Evolutionary conservation across 805 yeast genomes (phyloP).

Genomic region (Hanseniaspora singularis): DNA sequence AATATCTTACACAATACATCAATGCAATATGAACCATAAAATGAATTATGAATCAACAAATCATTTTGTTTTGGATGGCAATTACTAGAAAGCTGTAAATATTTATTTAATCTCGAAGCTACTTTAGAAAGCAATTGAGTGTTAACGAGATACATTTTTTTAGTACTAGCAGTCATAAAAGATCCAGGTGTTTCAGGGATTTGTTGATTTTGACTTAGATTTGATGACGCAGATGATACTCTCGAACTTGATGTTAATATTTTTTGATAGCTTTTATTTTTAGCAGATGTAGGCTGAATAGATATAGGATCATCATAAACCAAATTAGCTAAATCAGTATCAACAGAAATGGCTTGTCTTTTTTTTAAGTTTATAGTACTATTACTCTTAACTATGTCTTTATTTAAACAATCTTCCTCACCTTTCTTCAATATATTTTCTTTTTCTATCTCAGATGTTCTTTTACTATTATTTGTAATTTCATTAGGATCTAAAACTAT

Average conservation of each 20-base stretch:
- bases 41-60: slow-evolving; percentile 79
- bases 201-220: slow-evolving; percentile 21
- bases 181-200: slow-evolving; percentile 34
- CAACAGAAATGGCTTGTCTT: background rate
- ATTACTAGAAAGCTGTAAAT: slow-evolving; percentile 59
- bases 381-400: background rate
- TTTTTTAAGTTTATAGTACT: background rate
- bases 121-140: slow-evolving; percentile 84
- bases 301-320: background rate
- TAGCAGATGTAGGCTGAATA: slow-evolving; percentile 26
- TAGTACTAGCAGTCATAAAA: slow-evolving; percentile 32
- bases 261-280: slow-evolving; percentile 25
- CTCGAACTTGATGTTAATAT: slow-evolving; percentile 17
- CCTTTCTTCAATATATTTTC: too few relatives aligned
- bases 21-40: slow-evolving; percentile 88
- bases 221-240: slow-evolving; percentile 5
- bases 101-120: slow-evolving; percentile 62
- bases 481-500: too few relatives aligned
- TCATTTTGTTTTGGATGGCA: slow-evolving; percentile 58
- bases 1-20: slow-evolving; percentile 78
- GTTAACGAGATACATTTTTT: slow-evolving; percentile 54
- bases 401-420: too few relatives aligned
- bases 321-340: background rate
- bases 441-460: too few relatives aligned
- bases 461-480: too few relatives aligned